Conservation (phyloP, 306 rosid genomes). For the Abrus precatorius region DNA sequence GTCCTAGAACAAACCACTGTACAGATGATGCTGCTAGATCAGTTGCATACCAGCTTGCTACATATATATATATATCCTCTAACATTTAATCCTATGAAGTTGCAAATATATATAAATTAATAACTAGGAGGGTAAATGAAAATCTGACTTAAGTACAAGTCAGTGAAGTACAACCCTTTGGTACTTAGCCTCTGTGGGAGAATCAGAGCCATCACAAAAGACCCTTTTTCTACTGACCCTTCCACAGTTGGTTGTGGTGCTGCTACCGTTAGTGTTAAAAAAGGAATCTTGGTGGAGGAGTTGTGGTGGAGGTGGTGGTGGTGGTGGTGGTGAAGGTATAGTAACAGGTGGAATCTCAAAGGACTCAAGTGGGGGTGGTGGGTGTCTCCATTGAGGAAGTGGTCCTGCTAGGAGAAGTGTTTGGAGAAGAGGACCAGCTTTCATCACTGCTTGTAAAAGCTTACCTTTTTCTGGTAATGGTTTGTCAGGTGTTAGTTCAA, state of each 20-base stretch:
- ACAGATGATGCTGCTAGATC: constrained; percentile 74
- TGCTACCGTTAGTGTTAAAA: constrained; percentile 48
- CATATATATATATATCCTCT: constrained; percentile 27
- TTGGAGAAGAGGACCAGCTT: constrained; percentile 96
- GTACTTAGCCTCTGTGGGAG: constrained; percentile 74
- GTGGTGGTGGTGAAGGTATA: constrained; percentile 62
- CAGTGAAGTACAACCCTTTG: constrained; percentile 78
- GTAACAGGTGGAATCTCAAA: constrained; percentile 89
- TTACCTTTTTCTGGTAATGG: constrained; percentile 97
- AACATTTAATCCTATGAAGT: constrained; percentile 57
- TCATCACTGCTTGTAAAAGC: constrained; percentile 96
- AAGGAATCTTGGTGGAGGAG: constrained; percentile 66
- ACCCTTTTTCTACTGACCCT: constrained; percentile 71
- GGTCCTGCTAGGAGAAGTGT: constrained; percentile 95
- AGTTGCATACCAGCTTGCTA: constrained; percentile 53
- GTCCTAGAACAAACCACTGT: constrained; percentile 67
- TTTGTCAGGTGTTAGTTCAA: constrained; percentile 66
- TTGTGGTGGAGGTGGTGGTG: constrained; percentile 28
- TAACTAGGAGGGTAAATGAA: constrained; percentile 41
- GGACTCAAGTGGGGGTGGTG: constrained; percentile 94
- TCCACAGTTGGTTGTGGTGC: constrained; percentile 62
- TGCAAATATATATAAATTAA: constrained; percentile 31
- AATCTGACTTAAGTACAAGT: constrained; percentile 43
- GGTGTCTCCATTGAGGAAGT: constrained; percentile 99
- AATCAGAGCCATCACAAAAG: constrained; percentile 68